Evolutionary conservation across 1,139 yeast species (phyloP).

Genomic region (Zygosaccharomyces sapae): DNA sequence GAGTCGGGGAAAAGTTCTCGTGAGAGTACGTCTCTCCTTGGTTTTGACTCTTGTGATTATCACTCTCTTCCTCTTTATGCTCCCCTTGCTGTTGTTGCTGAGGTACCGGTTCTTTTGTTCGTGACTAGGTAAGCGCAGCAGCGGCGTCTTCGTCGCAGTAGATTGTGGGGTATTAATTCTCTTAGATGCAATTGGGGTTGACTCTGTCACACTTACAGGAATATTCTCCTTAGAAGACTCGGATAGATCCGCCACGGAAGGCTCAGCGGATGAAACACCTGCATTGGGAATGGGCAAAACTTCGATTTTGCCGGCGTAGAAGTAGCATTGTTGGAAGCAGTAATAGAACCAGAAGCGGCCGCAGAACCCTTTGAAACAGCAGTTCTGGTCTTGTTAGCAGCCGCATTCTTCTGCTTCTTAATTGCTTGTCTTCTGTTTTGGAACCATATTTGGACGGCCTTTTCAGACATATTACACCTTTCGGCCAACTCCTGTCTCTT

Average conservation of each 20-base stretch:
- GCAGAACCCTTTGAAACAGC: background rate
- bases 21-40: background rate
- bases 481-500: constrained; percentile 73
- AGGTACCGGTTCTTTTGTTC: constrained; percentile 1
- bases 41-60: constrained; percentile 2
- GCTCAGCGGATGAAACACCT: constrained; percentile 2
- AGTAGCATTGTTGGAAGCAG: background rate
- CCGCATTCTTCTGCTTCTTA: constrained; percentile 26
- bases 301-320: constrained; percentile 2
- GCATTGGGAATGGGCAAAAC: background rate
- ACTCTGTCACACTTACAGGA: background rate
- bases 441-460: constrained; percentile 97
- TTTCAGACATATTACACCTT: constrained; percentile 86
- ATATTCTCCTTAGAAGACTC: constrained; percentile 1
- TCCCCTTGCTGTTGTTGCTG: background rate
- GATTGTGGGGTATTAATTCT: constrained; percentile 7
- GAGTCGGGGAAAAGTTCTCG: constrained; percentile 10
- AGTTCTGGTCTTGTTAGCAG: constrained; percentile 6
- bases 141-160: constrained; percentile 4
- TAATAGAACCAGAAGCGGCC: background rate
- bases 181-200: constrained; percentile 15
- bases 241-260: constrained; percentile 1
- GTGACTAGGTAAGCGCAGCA: background rate
- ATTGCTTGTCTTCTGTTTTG: constrained; percentile 89
- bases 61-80: background rate